These are phyloP conservation scores for Geotrichum ghanense DNA, from an alignment of 805 yeast genomes.

Conservation along the genomic window DNA sequence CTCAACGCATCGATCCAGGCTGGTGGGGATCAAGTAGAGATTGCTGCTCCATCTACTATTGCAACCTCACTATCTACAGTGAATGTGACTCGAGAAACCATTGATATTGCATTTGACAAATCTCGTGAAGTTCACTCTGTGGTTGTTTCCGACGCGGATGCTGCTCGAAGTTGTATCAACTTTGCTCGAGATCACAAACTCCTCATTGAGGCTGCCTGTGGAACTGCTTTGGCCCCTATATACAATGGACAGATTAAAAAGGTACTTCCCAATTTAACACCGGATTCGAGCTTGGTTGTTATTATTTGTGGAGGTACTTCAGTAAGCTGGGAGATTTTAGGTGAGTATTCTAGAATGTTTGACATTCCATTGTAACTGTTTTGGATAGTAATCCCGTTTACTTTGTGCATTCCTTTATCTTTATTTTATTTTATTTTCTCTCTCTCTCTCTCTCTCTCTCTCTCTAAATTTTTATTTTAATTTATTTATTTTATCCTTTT, in stretches of 20 bases:
- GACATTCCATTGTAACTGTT: slow-evolving; percentile 10
- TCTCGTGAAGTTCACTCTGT: slow-evolving; percentile 31
- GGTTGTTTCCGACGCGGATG: slow-evolving; percentile 42
- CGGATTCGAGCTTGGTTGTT: slow-evolving; percentile 37
- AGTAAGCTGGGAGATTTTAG: slow-evolving; percentile 15
- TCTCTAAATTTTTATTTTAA: no score
- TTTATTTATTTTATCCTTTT: no score
- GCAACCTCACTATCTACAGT: slow-evolving; percentile 60
- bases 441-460: not conserved
- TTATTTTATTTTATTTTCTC: not conserved
- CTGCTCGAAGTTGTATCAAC: slow-evolving; percentile 39
- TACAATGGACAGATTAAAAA: slow-evolving; percentile 15
- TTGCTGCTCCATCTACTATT: slow-evolving; percentile 36
- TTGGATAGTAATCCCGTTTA: not conserved
- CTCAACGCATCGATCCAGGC: slow-evolving; percentile 39
- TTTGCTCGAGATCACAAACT: slow-evolving; percentile 40
- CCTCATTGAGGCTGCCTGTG: slow-evolving; percentile 63
- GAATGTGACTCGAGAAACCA: slow-evolving; percentile 39
- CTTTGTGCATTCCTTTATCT: no score
- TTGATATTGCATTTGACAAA: slow-evolving; percentile 32
- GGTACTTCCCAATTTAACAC: slow-evolving; percentile 16
- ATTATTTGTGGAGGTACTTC: slow-evolving; percentile 51
- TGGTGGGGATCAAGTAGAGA: slow-evolving; percentile 32
- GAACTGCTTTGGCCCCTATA: slow-evolving; percentile 47
- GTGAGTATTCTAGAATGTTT: slow-evolving; percentile 15